These are phyloP conservation scores for Lachnellula subtilissima DNA, from an alignment of 2,329 filamentous ascomycete species.

Conservation along the genomic window DNA sequence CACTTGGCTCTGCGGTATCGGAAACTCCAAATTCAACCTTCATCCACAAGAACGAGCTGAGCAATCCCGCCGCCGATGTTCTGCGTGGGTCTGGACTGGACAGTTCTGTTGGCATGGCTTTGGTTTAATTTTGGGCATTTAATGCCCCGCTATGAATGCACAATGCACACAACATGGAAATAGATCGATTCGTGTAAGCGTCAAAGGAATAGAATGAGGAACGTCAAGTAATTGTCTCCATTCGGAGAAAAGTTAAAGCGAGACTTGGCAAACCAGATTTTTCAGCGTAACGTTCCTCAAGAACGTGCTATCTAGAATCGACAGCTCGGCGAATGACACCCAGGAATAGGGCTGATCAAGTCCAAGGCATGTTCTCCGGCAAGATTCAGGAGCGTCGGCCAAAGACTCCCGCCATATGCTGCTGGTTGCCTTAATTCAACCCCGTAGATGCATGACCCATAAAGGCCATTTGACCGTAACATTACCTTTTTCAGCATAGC, in stretches of 20 bases:
- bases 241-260: neutral
- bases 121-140: no score
- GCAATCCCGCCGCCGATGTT: no score
- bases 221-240: no score
- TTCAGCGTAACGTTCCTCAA: neutral
- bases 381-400: neutral
- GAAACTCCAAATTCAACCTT: no score
- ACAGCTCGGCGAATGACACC: neutral
- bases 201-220: no score
- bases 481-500: neutral
- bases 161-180: no score
- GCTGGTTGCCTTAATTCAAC: neutral
- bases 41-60: no score
- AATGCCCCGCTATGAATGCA: no score
- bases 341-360: neutral
- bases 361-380: neutral
- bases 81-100: no score
- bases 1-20: no score
- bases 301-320: neutral
- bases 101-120: no score
- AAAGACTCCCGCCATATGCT: neutral
- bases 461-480: neutral
- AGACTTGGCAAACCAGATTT: neutral
- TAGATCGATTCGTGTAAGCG: no score
- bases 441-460: neutral